phyloP scores from a whole-genome alignment of 2,329 filamentous ascomycete genomes.

The Xylaria sp. region DNA sequence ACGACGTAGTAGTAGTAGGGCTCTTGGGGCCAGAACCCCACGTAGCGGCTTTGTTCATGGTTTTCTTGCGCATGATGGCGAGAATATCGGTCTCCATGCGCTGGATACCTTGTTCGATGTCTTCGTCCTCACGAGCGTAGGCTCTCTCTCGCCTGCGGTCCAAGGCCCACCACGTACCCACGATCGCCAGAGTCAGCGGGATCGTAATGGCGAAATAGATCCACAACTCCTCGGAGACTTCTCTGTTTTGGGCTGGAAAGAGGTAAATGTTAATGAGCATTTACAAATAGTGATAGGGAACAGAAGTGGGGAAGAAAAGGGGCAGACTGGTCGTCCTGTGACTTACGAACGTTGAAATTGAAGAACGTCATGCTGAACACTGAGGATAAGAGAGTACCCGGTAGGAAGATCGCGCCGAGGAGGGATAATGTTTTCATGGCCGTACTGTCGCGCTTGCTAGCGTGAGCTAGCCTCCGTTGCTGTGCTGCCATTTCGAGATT shows the following conservation, averaged over 20 bases:
- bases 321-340: background rate
- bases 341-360: constrained; percentile 64
- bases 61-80: constrained; percentile 65
- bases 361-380: constrained; percentile 76
- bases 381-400: constrained; percentile 70
- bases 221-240: constrained; percentile 66
- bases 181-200: constrained; percentile 66
- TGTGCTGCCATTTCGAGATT: constrained; percentile 72
- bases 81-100: constrained; percentile 69
- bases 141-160: constrained; percentile 62
- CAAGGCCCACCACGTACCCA: constrained; percentile 65
- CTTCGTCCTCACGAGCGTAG: constrained; percentile 61
- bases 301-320: background rate
- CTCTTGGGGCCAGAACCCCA: constrained; percentile 56
- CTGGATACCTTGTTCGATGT: constrained; percentile 66
- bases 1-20: background rate
- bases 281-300: constrained; percentile 4
- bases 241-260: constrained; percentile 49
- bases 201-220: constrained; percentile 72
- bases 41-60: constrained; percentile 66
- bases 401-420: constrained; percentile 71
- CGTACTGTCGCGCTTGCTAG: constrained; percentile 70
- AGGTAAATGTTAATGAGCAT: constrained; percentile 12
- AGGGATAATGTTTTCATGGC: constrained; percentile 74
- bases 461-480: constrained; percentile 68